Base-by-base conservation (phyloP, 1,284 basidiomycete genomes). In the Mycosarcoma maydis region DNA sequence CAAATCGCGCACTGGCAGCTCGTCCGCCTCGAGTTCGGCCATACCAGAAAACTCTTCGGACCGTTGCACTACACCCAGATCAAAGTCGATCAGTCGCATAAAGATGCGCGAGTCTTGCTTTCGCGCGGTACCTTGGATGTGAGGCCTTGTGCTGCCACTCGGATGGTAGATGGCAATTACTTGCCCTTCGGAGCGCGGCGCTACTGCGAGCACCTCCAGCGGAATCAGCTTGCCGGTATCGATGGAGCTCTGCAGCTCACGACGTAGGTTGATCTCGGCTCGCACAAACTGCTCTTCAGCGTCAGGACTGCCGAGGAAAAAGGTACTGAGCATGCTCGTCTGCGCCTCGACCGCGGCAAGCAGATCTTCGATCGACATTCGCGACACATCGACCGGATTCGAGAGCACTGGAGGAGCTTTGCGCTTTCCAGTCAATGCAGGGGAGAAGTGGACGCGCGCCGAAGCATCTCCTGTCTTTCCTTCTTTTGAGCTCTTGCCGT, bases 1-100 rank as follows among this genome's bases (percentile, higher is more conserved):
- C 34, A 86, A 73, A 57, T 86, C 85, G n/a, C 85, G 77, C 8
- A 85, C 83, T 3, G 85, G 85, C 41, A 86, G 71, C 52, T 85
- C 83, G 47, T 80, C 79, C 6, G 60, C 44, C 10, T 78, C 73
- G 43, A 80, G 76, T 16, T 69, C 62, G 8, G 70, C 76, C 68
- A 82, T 73, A 20, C 61, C 67, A 10, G 72, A 59, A 38, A 80
- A 82, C 39, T 76, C 75, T 20, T 59, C 54, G 26, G 57, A 76
- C 27, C 24, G 33, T 11, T 43, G 46, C 11, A 74, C 71, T 16
- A 81, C 64, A 22, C 61, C 59, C 47, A 75, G 60, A 66, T 85
- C 84, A 64, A 85, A 85, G 37, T 84, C 83, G 29, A 83, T 58
- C 4, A 85, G 78, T 44, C 82, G 80, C 76, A 85, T 82, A 54